Percentiles rank a stretch among this genome's conserved stretches.
These are phyloP conservation scores for Aspergillus ochraceoroseus DNA, from an alignment of 2,329 filamentous ascomycete species.

Conservation along the genomic window DNA sequence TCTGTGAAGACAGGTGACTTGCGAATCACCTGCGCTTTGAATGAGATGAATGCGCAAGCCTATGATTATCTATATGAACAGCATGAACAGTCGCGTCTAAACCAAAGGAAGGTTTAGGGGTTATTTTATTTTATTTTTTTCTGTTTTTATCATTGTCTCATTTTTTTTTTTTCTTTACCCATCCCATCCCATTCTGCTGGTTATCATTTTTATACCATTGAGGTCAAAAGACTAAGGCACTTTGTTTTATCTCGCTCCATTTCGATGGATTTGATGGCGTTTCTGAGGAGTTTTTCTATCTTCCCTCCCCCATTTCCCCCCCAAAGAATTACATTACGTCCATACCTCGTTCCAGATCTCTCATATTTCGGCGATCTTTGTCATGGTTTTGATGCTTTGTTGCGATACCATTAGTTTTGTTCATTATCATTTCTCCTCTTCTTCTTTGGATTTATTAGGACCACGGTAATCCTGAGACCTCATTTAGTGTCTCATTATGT, in stretches of 20 bases:
- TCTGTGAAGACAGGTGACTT: slow-evolving; percentile 1
- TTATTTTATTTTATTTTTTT: slow-evolving; percentile 8
- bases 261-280: slow-evolving; percentile 6
- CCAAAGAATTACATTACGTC: slow-evolving; percentile 17
- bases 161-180: slow-evolving; percentile 10
- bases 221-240: slow-evolving; percentile 8
- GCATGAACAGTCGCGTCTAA: slow-evolving; percentile 17
- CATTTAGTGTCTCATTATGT: slow-evolving; percentile 7
- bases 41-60: slow-evolving; percentile 23
- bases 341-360: slow-evolving; percentile 9
- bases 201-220: slow-evolving; percentile 7
- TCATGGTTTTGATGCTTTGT: slow-evolving; percentile 12
- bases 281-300: slow-evolving; percentile 14
- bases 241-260: background rate
- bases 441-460: slow-evolving; percentile 14
- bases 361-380: slow-evolving; percentile 13
- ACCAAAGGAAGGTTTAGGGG: slow-evolving; percentile 4
- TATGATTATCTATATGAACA: slow-evolving; percentile 23
- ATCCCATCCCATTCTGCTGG: slow-evolving; percentile 8
- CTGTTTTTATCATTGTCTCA: slow-evolving; percentile 4
- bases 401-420: slow-evolving; percentile 22
- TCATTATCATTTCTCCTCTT: slow-evolving; percentile 16
- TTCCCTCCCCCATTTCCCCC: slow-evolving; percentile 4
- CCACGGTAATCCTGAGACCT: slow-evolving; percentile 7
- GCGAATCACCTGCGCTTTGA: slow-evolving; percentile 8